These are phyloP conservation scores for Cytospora piceae DNA, from an alignment of 2,329 filamentous ascomycete species.

Conservation along the genomic window DNA sequence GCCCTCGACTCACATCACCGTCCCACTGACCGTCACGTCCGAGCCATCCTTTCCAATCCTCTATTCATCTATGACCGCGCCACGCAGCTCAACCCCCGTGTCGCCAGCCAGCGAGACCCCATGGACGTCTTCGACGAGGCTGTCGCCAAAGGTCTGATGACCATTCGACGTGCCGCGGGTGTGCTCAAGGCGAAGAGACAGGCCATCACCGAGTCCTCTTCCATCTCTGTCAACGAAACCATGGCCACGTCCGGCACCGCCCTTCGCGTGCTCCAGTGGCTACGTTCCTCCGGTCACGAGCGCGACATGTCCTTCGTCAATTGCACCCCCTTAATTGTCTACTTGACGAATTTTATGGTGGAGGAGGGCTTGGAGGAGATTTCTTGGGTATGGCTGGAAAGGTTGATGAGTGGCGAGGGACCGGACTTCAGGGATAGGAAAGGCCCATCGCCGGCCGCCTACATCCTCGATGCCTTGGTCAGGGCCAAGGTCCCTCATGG, in stretches of 20 bases:
- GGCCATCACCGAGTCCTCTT: slow-evolving; percentile 43
- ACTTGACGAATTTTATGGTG: slow-evolving; percentile 54
- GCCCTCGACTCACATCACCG: slow-evolving; percentile 35
- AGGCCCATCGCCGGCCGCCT: slow-evolving; percentile 31
- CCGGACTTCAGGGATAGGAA: slow-evolving; percentile 23
- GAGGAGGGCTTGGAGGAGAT: slow-evolving; percentile 56
- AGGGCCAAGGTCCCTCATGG: slow-evolving; percentile 41
- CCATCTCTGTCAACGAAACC: slow-evolving; percentile 39
- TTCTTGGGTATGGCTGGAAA: slow-evolving; percentile 57
- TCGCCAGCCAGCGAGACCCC: slow-evolving; percentile 43
- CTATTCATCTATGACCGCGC: slow-evolving; percentile 51
- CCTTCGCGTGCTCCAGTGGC: slow-evolving; percentile 56
- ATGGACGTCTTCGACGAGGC: slow-evolving; percentile 61
- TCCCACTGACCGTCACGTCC: slow-evolving; percentile 56
- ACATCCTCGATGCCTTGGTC: slow-evolving; percentile 46
- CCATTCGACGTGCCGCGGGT: slow-evolving; percentile 54
- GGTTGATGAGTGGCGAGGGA: slow-evolving; percentile 40
- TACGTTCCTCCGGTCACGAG: slow-evolving; percentile 55
- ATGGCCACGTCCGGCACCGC: slow-evolving; percentile 51
- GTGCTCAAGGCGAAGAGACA: slow-evolving; percentile 54
- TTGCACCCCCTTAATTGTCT: slow-evolving; percentile 41
- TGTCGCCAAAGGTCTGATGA: slow-evolving; percentile 61
- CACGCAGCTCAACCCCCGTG: slow-evolving; percentile 31
- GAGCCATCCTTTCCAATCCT: slow-evolving; percentile 60
- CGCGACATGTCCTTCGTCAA: slow-evolving; percentile 51